Base-by-base conservation (phyloP, 192 early-diverging fungal genomes). In the Jimgerdemannia lactiflua region DNA sequence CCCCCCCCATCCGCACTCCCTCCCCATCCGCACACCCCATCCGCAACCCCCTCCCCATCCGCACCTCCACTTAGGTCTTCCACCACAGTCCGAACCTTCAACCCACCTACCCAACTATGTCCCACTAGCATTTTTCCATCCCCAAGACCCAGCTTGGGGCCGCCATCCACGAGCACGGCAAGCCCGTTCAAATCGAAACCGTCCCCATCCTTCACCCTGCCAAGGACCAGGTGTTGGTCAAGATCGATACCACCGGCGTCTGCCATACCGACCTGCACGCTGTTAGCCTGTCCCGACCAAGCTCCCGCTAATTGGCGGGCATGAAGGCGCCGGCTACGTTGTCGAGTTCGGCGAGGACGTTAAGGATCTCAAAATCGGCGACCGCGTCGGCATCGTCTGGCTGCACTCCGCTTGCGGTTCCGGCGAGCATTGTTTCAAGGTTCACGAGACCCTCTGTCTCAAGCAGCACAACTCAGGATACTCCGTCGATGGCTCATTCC, bases 371-470 rank as follows among this genome's bases (percentile, higher is more conserved):
- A 67, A 67, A 41, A 41, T 67, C 19, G 67, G 67, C 67, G 67
- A 67, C 40, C 4, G 67, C 6, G 67, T 67, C 17, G 67, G 67
- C 40, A 67, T 67, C 67, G 67, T 67, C 67, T 67, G 67, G 67
- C 67, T 67, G 19, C 67, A 67, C 40, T 67, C 6, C 7, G 17
- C 67, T 4, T 67, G 67, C n/a, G 67, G 67, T 4, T 41, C 19
- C 4, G 4, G 67, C 67, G 67, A 67, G 67, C n/a, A 67, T n/a
- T 67, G 67, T 67, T 7, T 67, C 67, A 17, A 41, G 8, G 67
- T 4, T 8, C 17, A 41, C 40, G 67, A 67, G 40, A 67, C 4
- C 20, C 8, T 41, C 4, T 67, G 67, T 17, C 67, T 41, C 17
- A 20, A 39, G 19, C 67, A 67, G 40, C 67, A 64, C 10, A 64